phyloP scores from a whole-genome alignment of 768 basidiomycete genomes.

The Leccinum variicolor region DNA sequence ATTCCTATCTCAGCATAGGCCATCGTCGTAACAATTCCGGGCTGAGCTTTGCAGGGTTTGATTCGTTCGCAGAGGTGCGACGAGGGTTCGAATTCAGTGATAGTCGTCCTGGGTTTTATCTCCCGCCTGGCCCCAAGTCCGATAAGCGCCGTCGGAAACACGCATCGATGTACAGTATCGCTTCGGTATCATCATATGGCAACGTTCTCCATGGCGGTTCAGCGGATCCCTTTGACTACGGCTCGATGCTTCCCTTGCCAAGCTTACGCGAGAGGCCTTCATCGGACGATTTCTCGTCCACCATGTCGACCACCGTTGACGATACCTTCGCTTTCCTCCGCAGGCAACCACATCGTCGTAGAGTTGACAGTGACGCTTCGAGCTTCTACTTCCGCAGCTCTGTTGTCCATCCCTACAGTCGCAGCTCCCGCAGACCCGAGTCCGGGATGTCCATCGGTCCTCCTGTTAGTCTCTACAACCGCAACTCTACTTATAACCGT shows the following conservation, averaged over 20 bases:
- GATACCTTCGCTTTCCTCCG: slow-evolving; percentile 70
- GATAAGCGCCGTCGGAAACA: slow-evolving; percentile 42
- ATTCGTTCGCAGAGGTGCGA: slow-evolving; percentile 76
- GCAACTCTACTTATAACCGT: slow-evolving; percentile 51
- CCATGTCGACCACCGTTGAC: slow-evolving; percentile 53
- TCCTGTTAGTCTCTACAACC: slow-evolving; percentile 71
- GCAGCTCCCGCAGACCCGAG: slow-evolving; percentile 59
- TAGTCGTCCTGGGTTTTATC: slow-evolving; percentile 64
- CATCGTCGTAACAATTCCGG: slow-evolving; percentile 44
- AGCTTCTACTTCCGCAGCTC: slow-evolving; percentile 64
- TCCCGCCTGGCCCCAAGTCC: slow-evolving; percentile 41
- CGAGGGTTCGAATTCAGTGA: slow-evolving; percentile 73
- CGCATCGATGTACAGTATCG: slow-evolving; percentile 69
- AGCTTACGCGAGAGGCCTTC: slow-evolving; percentile 52
- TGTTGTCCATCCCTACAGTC: slow-evolving; percentile 33
- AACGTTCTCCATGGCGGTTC: slow-evolving; percentile 61
- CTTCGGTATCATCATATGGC: slow-evolving; percentile 79
- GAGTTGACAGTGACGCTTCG: slow-evolving; percentile 74
- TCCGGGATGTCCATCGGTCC: slow-evolving; percentile 61
- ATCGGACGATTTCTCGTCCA: slow-evolving; percentile 57
- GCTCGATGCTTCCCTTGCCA: slow-evolving; percentile 34
- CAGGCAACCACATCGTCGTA: slow-evolving; percentile 37
- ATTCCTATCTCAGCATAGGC: slow-evolving; percentile 12
- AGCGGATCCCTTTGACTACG: slow-evolving; percentile 75
- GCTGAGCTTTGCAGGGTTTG: slow-evolving; percentile 67